phyloP scores from a whole-genome alignment of 495 filamentous ascomycete species.

The Apiosordaria backusii region DNA sequence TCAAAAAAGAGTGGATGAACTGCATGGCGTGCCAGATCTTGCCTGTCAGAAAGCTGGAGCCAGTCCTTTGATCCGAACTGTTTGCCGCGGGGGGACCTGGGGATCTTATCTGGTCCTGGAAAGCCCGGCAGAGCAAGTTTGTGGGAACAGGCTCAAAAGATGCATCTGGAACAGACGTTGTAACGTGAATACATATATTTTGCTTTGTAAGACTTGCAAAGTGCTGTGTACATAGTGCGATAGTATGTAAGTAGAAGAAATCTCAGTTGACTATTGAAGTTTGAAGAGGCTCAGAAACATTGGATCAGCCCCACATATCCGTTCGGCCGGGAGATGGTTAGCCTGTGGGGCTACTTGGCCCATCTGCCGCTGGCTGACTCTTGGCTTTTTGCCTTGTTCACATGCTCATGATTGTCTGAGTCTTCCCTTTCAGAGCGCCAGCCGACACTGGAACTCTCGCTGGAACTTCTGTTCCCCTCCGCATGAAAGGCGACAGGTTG shows the following conservation, averaged over 20 bases:
- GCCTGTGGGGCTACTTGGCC: conserved; percentile 8
- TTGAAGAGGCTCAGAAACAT: neutral
- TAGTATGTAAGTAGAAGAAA: too few relatives aligned
- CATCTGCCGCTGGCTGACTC: neutral
- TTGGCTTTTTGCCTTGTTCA: neutral
- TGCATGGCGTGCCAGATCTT: neutral
- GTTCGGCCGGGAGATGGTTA: conserved; percentile 18
- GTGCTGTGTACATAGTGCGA: neutral
- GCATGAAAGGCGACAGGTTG: neutral
- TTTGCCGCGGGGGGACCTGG: neutral
- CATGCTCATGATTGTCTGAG: neutral
- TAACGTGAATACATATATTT: neutral
- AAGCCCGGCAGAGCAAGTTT: neutral
- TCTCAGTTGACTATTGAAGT: neutral
- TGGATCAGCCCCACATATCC: conserved; percentile 17
- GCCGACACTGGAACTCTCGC: neutral
- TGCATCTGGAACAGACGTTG: neutral
- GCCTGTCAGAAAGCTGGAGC: too few relatives aligned
- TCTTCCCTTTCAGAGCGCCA: neutral
- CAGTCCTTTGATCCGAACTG: neutral
- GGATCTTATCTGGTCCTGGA: neutral
- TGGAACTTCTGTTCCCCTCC: neutral
- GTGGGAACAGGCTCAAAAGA: neutral
- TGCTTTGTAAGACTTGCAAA: neutral
- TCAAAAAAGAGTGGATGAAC: neutral